A percentile compares a stretch with the other conserved stretches of the same genome.
These are phyloP conservation scores for Phallus indusiatus DNA, from an alignment of 768 basidiomycete genomes.

Conservation along the genomic window DNA sequence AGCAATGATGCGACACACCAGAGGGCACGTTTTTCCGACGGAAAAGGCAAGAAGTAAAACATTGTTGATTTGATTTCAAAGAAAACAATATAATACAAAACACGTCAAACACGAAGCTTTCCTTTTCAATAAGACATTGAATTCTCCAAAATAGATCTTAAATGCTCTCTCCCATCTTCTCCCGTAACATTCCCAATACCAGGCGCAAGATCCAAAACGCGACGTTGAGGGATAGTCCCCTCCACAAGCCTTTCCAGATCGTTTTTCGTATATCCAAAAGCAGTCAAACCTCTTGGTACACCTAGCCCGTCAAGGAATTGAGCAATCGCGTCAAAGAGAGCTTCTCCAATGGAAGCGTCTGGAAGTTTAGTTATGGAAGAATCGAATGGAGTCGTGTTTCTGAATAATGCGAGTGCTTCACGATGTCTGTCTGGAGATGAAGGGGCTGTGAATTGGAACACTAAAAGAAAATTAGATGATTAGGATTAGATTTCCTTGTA, in stretches of 20 bases:
- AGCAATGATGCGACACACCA: too few species aligned
- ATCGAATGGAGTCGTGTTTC: slow-evolving; percentile 41
- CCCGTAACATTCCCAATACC: slow-evolving; percentile 77
- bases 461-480: slow-evolving; percentile 31
- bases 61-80: too few species aligned
- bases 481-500: neutral
- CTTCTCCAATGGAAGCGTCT: slow-evolving; percentile 64
- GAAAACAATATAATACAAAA: too few species aligned
- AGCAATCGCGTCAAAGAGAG: slow-evolving; percentile 80
- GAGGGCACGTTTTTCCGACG: too few species aligned
- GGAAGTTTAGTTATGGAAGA: slow-evolving; percentile 64
- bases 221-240: slow-evolving; percentile 87
- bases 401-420: slow-evolving; percentile 80
- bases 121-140: slow-evolving; percentile 76
- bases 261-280: slow-evolving; percentile 62
- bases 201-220: slow-evolving; percentile 89
- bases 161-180: slow-evolving; percentile 74
- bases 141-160: slow-evolving; percentile 70
- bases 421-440: slow-evolving; percentile 89
- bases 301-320: slow-evolving; percentile 78
- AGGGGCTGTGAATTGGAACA: slow-evolving; percentile 93
- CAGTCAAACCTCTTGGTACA: slow-evolving; percentile 79
- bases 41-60: too few species aligned
- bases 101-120: too few species aligned
- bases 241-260: slow-evolving; percentile 75